These are phyloP conservation scores for Xylaria scruposa DNA, from an alignment of 495 filamentous ascomycete genomes.

Conservation along the genomic window DNA sequence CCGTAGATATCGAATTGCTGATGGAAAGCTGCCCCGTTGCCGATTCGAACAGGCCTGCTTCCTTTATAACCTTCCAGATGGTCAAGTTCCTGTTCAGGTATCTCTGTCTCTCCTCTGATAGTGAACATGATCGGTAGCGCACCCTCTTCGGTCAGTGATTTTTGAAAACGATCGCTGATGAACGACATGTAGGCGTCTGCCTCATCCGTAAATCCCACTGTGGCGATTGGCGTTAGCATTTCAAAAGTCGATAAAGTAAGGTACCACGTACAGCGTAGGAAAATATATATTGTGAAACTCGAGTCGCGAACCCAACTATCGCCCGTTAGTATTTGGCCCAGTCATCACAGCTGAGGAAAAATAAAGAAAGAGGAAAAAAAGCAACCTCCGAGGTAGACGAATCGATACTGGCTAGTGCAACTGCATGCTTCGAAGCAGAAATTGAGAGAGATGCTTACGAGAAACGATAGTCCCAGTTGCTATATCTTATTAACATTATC, in stretches of 20 bases:
- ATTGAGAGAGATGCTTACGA: slow-evolving; percentile 36
- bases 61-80: slow-evolving; percentile 73
- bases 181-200: slow-evolving; percentile 77
- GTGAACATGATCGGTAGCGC: slow-evolving; percentile 81
- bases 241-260: neutral
- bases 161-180: slow-evolving; percentile 69
- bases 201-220: slow-evolving; percentile 71
- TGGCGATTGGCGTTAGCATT: neutral
- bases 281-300: slow-evolving; percentile 76
- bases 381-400: neutral
- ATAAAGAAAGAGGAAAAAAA: neutral
- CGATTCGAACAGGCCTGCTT: slow-evolving; percentile 73
- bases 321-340: neutral
- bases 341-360: neutral
- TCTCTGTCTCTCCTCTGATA: slow-evolving; percentile 72
- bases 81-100: slow-evolving; percentile 68
- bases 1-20: slow-evolving; percentile 79
- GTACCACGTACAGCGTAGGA: slow-evolving; percentile 58
- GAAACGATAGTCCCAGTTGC: slow-evolving; percentile 82
- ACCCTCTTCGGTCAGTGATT: slow-evolving; percentile 52
- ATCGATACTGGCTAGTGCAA: neutral
- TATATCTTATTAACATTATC: slow-evolving; percentile 31
- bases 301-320: slow-evolving; percentile 71
- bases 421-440: too few relatives aligned
- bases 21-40: slow-evolving; percentile 76